Evolutionary conservation across 2,329 filamentous ascomycete species (phyloP).

Genomic region (Sphaerostilbella broomeana): DNA sequence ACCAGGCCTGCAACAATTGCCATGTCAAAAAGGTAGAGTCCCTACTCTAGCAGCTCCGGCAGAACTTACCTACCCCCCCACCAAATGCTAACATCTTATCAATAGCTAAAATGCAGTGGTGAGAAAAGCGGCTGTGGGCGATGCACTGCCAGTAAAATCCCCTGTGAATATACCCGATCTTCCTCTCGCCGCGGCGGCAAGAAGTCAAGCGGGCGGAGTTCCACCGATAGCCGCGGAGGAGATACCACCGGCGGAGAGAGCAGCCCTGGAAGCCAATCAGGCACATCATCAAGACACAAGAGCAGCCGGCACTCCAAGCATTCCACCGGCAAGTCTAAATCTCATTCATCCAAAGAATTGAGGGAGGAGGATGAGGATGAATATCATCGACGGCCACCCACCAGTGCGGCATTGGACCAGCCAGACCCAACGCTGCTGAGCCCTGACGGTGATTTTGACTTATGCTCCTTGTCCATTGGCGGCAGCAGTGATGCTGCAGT

Average conservation of each 20-base stretch:
- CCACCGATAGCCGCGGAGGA: slow-evolving; percentile 12
- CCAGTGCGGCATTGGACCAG: slow-evolving; percentile 18
- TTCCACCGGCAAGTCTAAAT: slow-evolving; percentile 1
- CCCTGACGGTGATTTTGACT: slow-evolving; percentile 27
- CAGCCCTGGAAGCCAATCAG: slow-evolving; percentile 9
- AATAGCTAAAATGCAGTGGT: slow-evolving; percentile 32
- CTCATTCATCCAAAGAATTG: background rate
- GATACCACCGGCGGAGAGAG: slow-evolving; percentile 6
- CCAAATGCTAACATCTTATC: background rate
- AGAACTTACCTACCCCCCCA: background rate
- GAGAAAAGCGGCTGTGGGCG: slow-evolving; percentile 33
- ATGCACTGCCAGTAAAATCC: slow-evolving; percentile 24
- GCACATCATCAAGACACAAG: slow-evolving; percentile 5
- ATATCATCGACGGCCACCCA: background rate
- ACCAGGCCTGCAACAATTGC: slow-evolving; percentile 34
- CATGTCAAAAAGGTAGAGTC: slow-evolving; percentile 33
- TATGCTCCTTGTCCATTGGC: slow-evolving; percentile 11
- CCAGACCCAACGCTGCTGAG: slow-evolving; percentile 24
- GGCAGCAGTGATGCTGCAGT: background rate
- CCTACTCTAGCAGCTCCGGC: background rate
- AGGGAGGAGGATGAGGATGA: no score
- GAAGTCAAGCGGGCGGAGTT: slow-evolving; percentile 19
- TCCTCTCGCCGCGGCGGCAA: slow-evolving; percentile 26
- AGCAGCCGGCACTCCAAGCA: slow-evolving; percentile 5
- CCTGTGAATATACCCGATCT: slow-evolving; percentile 31